Base-by-base conservation (phyloP, 371 early-diverging fungal species). In the Rhizomucor miehei region DNA sequence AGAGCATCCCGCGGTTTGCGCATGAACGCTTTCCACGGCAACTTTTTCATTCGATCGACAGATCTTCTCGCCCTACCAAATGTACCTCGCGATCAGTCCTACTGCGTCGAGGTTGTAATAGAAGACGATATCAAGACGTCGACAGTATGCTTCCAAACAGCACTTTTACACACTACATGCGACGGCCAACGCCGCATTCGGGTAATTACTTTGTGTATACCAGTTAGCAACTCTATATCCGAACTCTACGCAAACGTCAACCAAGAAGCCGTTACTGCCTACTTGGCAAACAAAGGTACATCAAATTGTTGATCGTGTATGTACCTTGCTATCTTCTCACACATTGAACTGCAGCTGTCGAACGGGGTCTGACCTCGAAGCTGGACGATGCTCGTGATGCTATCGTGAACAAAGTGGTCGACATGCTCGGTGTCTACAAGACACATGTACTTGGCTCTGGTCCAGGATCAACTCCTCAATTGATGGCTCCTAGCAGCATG, bases 321-420 rank as follows among this genome's bases (percentile, higher is more conserved):
- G 3, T 14, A 12, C 14, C n/a, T n/a, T n/a, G n/a, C n/a, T n/a
- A n/a, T 16, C 29, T 20, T 39, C 16, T 34, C 19, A 17, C 13
- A 40, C 6, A n/a, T 44, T n/a, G n/a, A n/a, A 39, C 19, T 13
- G 17, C 24, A 72, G 76, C 69, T 52, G 89, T 94, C 9, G 98
- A 98, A 56, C 81, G 94, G 40, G 87, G 87, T 0, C 62, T 94
- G 48, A 82, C 85, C 21, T 85, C 91, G 11, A 93, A 94, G 56
- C 65, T 98, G 54, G 97, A 96, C 56, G 95, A 95, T 73, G 97
- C 97, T 14, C 82, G 98, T 38, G 97, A 98, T 54, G 94, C 95
- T 0, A 71, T 97, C 52, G 80, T 88, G 25, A 86, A 92, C 80
- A 95, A 94, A 76, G 61, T 86, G 1, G 74, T 85, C 36, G 97